Base-by-base conservation (phyloP, 2,329 filamentous ascomycete species). In the Epichloe sp. region DNA sequence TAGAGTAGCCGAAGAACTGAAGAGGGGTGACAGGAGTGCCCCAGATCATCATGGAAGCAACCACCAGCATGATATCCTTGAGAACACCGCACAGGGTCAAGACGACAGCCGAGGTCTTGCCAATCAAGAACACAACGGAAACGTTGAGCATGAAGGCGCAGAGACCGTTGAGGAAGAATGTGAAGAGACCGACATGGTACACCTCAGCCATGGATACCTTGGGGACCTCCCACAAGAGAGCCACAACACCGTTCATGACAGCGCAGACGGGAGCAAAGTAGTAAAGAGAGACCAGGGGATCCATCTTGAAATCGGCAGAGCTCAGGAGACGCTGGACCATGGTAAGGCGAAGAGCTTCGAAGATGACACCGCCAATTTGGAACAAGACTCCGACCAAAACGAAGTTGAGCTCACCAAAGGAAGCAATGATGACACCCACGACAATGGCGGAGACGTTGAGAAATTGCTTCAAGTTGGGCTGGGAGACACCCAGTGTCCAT, bases 401-500 rank as follows among this genome's bases (percentile, higher is more conserved):
- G 65, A 98, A 98, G 66, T 90, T 83, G 69, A 98, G 94, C 74
- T 98, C 93, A 62, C 93, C 93, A 56, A 95, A 80, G 1, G 91
- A 95, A 47, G 93, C 93, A 63, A 98, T 88, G 58, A 96, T 75
- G 60, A 97, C 90, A 76, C 93, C 93, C 49, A 97, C 69, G 49
- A 97, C 93, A 62, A 98, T 98, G 65, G 91, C 79, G 42, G 87
- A 93, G 55, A 98, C 90, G 65, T 98, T 98, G 65, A 87, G 79
- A 61, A 98, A 84, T 47, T 88, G 86, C 74, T 83, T 90, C 59
- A 93, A 67, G 72, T 89, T 94, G 50, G 88, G 86, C 55, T 87
- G 82, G 14, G 87, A 82, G 48, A 95, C 82, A 53, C 89, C 88
- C 62, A 97, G 82, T 49, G 77, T 75, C 91, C 93, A 97, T 58